Evolutionary conservation across 495 filamentous ascomycete genomes (phyloP), one percentile per base, ranked within the genome.

Genomic region (Rhizodiscina lignyota): DNA sequence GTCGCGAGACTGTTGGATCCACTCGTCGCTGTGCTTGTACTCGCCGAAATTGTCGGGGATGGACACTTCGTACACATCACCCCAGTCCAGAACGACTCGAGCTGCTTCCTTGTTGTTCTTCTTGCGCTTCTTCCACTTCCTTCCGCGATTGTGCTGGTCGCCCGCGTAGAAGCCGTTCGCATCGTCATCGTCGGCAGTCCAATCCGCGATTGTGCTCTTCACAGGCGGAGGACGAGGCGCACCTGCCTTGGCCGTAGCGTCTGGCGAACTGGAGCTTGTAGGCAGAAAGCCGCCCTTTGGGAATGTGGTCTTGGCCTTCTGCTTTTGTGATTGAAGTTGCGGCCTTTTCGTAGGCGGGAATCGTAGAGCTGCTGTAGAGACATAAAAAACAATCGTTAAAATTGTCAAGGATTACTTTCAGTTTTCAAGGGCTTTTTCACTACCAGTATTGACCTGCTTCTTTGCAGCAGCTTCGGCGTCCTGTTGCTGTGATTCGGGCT

Each of bases 1-100:
- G 38, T 94, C 85, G 24, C 72, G 64, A 15, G 86, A 67, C 53
- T 89, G 82, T 0, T 63, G 51, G 28, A 85, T 68, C 43, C 79
- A 77, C 53, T 94, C 87, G 21, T 92, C 85, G 41, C 83, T 87
- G 24, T 75, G 62, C 31, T 79, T 70, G 49, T 92, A 94, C 52
- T 92, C 80, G 31, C 84, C 75, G 39, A 87, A 85, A 37, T 72
- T 82, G 27, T 84, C 94, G 1, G 87, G 87, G 16, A 78, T 58
- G 2, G 77, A 66, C 0, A 83, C 80, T 47, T 94, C 87, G 47
- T 94, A 96, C 30, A 86, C 73, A 51, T 92, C 86, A 49, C 93
- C 82, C 87, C 86, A 94, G 49, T 93, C 23, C 10, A 21, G 17
- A n/a, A 17, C 33, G 8, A 21, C 75, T 28, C 80, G 79, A 28